These are phyloP conservation scores for Leishmania tarentolae DNA, from an alignment of 208 protist genomes.

Conservation along the genomic window DNA sequence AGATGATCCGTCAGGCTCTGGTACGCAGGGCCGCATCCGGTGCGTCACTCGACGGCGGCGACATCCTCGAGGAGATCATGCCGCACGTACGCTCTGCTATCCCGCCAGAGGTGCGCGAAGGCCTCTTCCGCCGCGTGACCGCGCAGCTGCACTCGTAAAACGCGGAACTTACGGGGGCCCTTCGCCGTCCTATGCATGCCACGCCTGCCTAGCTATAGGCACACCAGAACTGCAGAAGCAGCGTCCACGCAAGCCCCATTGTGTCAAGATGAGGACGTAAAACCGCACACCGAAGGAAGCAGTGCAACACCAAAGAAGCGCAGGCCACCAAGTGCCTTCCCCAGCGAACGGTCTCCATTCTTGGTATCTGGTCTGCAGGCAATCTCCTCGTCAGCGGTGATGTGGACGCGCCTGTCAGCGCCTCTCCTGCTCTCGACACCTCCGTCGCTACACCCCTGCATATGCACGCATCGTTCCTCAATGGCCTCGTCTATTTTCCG, in stretches of 20 bases:
- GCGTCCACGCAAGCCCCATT: background rate
- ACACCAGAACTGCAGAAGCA: background rate
- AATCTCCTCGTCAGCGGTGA: background rate
- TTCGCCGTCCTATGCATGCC: background rate
- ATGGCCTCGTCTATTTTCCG: background rate
- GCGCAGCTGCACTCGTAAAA: constrained; percentile 18
- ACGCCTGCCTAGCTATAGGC: background rate
- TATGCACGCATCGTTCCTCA: background rate
- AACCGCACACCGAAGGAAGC: background rate
- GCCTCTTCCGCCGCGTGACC: constrained; percentile 56
- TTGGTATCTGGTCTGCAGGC: background rate
- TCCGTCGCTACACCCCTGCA: background rate
- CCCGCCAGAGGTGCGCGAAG: constrained; percentile 54
- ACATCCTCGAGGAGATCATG: constrained; percentile 59
- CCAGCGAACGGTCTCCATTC: background rate
- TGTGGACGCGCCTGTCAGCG: background rate
- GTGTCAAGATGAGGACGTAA: background rate
- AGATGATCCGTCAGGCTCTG: constrained; percentile 35
- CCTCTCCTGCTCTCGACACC: background rate
- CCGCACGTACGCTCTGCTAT: constrained; percentile 53
- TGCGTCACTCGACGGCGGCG: constrained; percentile 56
- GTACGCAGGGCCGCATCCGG: constrained; percentile 41
- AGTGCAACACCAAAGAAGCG: background rate
- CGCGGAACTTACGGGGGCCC: too few species aligned
- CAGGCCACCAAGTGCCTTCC: background rate